phyloP scores from a whole-genome alignment of 495 filamentous ascomycete genomes.

The Penicillium turbatum region DNA sequence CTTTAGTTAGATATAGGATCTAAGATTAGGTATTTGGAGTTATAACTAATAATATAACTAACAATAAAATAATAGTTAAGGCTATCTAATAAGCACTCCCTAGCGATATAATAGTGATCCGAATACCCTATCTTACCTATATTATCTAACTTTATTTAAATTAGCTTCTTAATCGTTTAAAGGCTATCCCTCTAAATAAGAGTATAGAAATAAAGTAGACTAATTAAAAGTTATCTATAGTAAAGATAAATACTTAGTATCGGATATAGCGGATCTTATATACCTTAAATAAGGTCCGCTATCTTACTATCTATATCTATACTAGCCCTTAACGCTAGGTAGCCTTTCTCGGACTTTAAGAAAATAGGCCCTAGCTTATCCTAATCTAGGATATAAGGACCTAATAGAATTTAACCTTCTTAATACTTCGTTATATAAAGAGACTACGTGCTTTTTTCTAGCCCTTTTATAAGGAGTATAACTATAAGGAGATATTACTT shows the following conservation, averaged over 20 bases:
- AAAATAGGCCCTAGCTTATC: neutral
- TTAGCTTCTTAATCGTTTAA: neutral
- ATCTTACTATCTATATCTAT: slow-evolving; percentile 5
- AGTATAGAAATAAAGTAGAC: neutral
- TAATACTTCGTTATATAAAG: neutral
- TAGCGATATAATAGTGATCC: neutral
- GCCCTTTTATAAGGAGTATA: slow-evolving; percentile 2
- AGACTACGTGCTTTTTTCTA: neutral
- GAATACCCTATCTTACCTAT: neutral
- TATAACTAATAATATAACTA: neutral
- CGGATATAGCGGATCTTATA: neutral
- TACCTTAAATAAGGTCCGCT: slow-evolving; percentile 1
- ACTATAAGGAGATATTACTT: slow-evolving; percentile 2
- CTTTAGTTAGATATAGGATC: neutral
- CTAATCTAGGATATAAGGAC: neutral
- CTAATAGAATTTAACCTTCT: slow-evolving; percentile 2
- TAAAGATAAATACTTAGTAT: neutral
- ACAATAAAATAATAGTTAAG: neutral
- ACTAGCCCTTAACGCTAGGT: neutral
- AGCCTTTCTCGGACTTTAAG: neutral
- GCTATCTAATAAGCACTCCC: neutral
- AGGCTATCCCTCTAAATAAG: neutral
- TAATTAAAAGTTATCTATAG: neutral
- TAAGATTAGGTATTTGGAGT: neutral
- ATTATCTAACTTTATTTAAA: neutral